Base-by-base conservation (phyloP, 78 protist genomes). In the Dictyostelium brefeldianum region DNA sequence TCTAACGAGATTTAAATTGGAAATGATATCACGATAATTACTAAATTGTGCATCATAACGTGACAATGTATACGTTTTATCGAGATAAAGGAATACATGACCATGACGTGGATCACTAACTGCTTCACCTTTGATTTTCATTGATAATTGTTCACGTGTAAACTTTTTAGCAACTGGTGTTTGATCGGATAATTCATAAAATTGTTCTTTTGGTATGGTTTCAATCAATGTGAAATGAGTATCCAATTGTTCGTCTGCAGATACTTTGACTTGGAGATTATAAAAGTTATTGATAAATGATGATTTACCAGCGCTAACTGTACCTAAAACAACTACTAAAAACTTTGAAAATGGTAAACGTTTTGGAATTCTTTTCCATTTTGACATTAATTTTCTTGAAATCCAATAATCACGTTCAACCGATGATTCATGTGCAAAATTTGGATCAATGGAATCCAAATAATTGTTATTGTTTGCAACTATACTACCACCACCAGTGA, bases 351-450 rank as follows among this genome's bases (percentile, higher is more conserved):
- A 90, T 75, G 95, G 95, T 15, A 90, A 67, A 15, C 82, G 65
- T 70, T 82, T 81, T 47, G 95, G 95, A 9, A 82, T 59, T 75
- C 80, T 57, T 18, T 82, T 81, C 95, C 95, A 90, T 53, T 90
- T 90, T 22, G 82, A 78, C 95, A 90, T 90, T 29, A 90, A 36
- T 56, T 80, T 81, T 20, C 90, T 43, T 9, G 77, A 62, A 41
- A 82, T 59, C 95, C 95, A 90, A 67, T 82, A 90, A 25, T 90
- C 95, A 65, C 90, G 64, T 69, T 90, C 95, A 25, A 82, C 73
- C 15, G 83, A 51, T 22, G 83, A 43, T 56, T 78, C 62, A 36
- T 78, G 17, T 5, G 71, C 46, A 78, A 78, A 54, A 47, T 51
- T 54, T 14, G 56, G n/a, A 31, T 78, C 83, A 27, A 78, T 20